Base-by-base conservation (phyloP, 192 early-diverging fungal genomes). In the Backusella morwellensis region DNA sequence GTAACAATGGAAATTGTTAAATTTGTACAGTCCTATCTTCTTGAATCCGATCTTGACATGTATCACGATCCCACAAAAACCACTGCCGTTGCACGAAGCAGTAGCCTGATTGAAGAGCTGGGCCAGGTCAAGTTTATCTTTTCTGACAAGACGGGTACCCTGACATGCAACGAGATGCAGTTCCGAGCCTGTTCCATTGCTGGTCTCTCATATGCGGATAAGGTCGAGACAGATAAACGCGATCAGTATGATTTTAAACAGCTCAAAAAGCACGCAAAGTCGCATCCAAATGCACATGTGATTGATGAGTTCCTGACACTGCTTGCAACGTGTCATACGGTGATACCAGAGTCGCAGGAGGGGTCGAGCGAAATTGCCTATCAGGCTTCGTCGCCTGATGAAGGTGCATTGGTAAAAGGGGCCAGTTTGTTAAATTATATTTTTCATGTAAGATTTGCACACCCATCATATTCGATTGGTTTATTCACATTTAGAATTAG, bases 1-100 rank as follows among this genome's bases (percentile, higher is more conserved):
- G 95, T 99, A 26, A 98, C 96, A 19, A 97, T 99, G 97, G 98
- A 99, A 81, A 90, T 98, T 68, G 97, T 98, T 47, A 99, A 99
- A 86, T 98, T 92, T 82, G 90, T 91, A 82, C 91, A 96, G 80
- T 93, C 94, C 1, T 84, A 89, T 73, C 86, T 98, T 32, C 98
- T 99, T 82, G 94, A 97, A 85, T 86, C 88, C 11, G 97, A 99
- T 78, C 78, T 96, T 81, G 98, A 99, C 81, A 95, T 99, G 89
- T 99, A 98, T 84, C 93, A 98, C 76, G 98, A 96, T 80, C 84
- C 87, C 44, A 93, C 94, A 2, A 94, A 98, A 81, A 97, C 97
- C 19, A 93, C 98, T 15, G 97, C 98, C 11, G 88, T 94, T 52
- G 95, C 95, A 6, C 90, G 97, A 59, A 98, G 94, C 36, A 96